Conservation (phyloP, 1,284 basidiomycete genomes). For the Microbotryum intermedium region DNA sequence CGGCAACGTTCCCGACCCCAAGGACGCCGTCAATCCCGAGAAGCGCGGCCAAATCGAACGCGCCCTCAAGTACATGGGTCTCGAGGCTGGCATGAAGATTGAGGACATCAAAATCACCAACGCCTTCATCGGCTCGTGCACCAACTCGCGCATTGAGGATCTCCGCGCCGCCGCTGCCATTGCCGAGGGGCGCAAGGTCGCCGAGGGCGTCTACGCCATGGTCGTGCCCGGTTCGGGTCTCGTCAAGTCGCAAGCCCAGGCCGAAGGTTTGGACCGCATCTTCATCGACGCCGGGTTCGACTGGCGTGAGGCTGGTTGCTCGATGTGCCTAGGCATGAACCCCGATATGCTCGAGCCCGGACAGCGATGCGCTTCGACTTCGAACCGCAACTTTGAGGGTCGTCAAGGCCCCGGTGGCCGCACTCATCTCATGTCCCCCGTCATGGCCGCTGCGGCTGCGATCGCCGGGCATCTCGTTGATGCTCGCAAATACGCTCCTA, state of each 20-base stretch:
- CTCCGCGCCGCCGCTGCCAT: constrained; percentile 80
- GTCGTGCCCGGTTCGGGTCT: constrained; percentile 90
- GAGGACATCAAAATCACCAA: constrained; percentile 81
- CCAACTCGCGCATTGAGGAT: constrained; percentile 93
- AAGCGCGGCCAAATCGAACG: constrained; percentile 69
- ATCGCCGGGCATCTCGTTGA: constrained; percentile 81
- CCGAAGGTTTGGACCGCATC: constrained; percentile 78
- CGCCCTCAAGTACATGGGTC: constrained; percentile 84
- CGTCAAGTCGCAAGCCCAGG: constrained; percentile 90
- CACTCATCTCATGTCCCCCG: constrained; percentile 86
- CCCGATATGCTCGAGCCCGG: constrained; percentile 83
- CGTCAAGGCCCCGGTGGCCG: constrained; percentile 83
- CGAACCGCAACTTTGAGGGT: constrained; percentile 95
- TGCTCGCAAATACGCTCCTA: constrained; percentile 61
- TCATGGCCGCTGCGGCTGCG: constrained; percentile 92
- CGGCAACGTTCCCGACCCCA: constrained; percentile 73
- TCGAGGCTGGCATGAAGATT: constrained; percentile 71
- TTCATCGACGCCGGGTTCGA: constrained; percentile 94
- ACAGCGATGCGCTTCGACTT: constrained; percentile 90
- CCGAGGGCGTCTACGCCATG: constrained; percentile 77
- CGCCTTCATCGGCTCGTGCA: constrained; percentile 92
- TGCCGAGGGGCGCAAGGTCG: constrained; percentile 68
- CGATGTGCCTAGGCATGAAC: constrained; percentile 98
- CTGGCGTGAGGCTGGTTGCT: constrained; percentile 95
- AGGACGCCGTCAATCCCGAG: constrained; percentile 55